These are phyloP conservation scores for Torrubiellomyces zombiae DNA, from an alignment of 2,329 filamentous ascomycete species.

Conservation along the genomic window DNA sequence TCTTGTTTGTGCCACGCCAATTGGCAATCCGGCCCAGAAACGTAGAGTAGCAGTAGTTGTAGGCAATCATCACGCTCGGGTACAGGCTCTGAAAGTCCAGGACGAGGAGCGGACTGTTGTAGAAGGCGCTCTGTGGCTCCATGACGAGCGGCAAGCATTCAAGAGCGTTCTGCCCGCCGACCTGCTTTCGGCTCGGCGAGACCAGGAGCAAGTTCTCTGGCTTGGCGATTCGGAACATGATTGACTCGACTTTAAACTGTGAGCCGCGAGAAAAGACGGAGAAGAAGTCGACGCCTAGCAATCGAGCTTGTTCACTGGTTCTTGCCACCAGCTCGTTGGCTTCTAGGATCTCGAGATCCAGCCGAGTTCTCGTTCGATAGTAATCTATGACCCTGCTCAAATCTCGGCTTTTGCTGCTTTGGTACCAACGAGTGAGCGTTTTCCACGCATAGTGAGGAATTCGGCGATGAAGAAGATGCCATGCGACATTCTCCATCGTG, in stretches of 20 bases:
- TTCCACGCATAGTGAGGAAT: conserved; percentile 76
- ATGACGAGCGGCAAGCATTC: conserved; percentile 92
- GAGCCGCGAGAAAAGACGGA: conserved; percentile 89
- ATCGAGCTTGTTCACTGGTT: conserved; percentile 83
- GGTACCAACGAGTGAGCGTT: conserved; percentile 71
- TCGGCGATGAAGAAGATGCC: conserved; percentile 72
- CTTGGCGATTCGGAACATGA: conserved; percentile 97
- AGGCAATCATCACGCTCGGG: conserved; percentile 96
- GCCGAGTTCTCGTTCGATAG: conserved; percentile 55
- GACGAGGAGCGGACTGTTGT: conserved; percentile 75
- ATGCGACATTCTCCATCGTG: conserved; percentile 88
- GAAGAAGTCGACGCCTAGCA: conserved; percentile 91
- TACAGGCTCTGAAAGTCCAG: conserved; percentile 94
- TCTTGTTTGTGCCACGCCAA: conserved; percentile 86
- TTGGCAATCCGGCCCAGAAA: conserved; percentile 72
- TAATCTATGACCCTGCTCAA: conserved; percentile 63
- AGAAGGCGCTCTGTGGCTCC: conserved; percentile 93
- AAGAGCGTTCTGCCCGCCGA: conserved; percentile 82
- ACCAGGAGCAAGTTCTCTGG: conserved; percentile 86
- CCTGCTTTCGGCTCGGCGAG: conserved; percentile 80
- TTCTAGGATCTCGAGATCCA: conserved; percentile 84
- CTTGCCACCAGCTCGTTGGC: conserved; percentile 75
- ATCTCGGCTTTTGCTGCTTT: conserved; percentile 48
- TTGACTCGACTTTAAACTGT: conserved; percentile 95
- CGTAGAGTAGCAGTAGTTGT: conserved; percentile 98